Evolutionary conservation across 495 filamentous ascomycete genomes (phyloP), one percentile per base, ranked within the genome.

Genomic region (Pseudotulostoma volvatum): DNA sequence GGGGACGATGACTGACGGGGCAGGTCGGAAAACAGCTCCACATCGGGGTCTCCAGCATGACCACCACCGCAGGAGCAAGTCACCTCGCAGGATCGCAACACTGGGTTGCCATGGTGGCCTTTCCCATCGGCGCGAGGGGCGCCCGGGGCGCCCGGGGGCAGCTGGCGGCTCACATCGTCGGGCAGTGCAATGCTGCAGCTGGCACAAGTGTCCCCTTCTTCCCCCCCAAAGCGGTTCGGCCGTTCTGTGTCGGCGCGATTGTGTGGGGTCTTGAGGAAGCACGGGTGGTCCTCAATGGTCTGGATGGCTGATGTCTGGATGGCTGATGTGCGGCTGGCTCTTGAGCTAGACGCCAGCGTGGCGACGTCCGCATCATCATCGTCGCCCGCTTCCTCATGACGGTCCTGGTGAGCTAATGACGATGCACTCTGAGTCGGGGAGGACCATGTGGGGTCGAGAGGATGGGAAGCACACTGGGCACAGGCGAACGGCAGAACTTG

Each of bases 401-500:
- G 49, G 28, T 30, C 17, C 23, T 48, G 51, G 31, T 57, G 56
- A 37, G 49, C 59, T 39, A 48, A 56, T 16, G 49, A 56, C 38
- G 49, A 55, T n/a, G 45, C 58, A 37, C 56, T 53, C 21, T 52
- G 47, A 14, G 52, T 46, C 15, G 57, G 48, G 11, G 59, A 58
- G n/a, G n/a, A n/a, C n/a, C n/a, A n/a, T n/a, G n/a, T n/a, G 40
- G 48, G 35, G 14, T 59, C 54, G 38, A 49, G 33, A 11, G 37
- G 45, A 11, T 64, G 60, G 31, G 58, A 55, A 44, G 62, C 75
- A 53, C 87, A 95, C 54, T 77, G 74, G 39, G 66, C 56, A 52
- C 87, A 95, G 37, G 78, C 67, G 33, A 85, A 77, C 1, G 83
- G 80, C 17, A 82, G 64, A 36, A 82, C 79, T 60, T 94, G 85